Percentiles rank a stretch among this genome's conserved stretches.
Conservation (phyloP, 768 basidiomycete genomes). For the Exidia glandulosa region DNA sequence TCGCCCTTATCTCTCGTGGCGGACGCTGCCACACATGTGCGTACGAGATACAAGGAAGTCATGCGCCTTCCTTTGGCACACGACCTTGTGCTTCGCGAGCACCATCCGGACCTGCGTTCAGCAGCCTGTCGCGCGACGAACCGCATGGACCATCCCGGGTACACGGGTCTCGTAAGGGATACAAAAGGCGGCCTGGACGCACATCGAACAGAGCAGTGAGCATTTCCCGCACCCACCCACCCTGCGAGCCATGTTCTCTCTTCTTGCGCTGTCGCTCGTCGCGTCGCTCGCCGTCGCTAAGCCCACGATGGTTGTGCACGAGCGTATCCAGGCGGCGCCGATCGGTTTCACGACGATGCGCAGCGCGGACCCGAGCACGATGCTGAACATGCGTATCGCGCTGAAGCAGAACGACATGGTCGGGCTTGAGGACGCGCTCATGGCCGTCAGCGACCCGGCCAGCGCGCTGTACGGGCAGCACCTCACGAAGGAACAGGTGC, state of each 20-base stretch:
- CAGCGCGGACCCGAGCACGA: slow-evolving; percentile 21
- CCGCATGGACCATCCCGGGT: background rate
- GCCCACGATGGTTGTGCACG: slow-evolving; percentile 18
- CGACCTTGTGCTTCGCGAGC: background rate
- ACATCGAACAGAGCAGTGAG: background rate
- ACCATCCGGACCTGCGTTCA: background rate
- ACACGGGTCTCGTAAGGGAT: background rate
- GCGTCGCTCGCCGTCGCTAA: background rate
- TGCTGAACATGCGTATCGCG: slow-evolving; percentile 43
- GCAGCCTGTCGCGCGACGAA: background rate
- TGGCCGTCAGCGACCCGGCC: slow-evolving; percentile 44
- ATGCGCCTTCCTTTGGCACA: background rate
- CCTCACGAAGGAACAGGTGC: slow-evolving; percentile 30
- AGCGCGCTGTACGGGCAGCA: slow-evolving; percentile 42
- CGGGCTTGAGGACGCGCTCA: slow-evolving; percentile 39
- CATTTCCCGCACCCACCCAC: background rate
- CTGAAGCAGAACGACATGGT: slow-evolving; percentile 43
- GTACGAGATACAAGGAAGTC: background rate
- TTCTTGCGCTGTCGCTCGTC: background rate
- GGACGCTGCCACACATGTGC: background rate
- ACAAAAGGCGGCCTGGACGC: background rate
- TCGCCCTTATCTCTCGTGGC: background rate
- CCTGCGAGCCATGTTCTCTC: slow-evolving; percentile 2
- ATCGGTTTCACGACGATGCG: slow-evolving; percentile 30
- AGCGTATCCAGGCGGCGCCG: slow-evolving; percentile 28